Percentiles rank a stretch among this genome's conserved stretches.
These are phyloP conservation scores for Gracilariopsis chorda DNA, from an alignment of 23 red algal genomes.

Conservation along the genomic window DNA sequence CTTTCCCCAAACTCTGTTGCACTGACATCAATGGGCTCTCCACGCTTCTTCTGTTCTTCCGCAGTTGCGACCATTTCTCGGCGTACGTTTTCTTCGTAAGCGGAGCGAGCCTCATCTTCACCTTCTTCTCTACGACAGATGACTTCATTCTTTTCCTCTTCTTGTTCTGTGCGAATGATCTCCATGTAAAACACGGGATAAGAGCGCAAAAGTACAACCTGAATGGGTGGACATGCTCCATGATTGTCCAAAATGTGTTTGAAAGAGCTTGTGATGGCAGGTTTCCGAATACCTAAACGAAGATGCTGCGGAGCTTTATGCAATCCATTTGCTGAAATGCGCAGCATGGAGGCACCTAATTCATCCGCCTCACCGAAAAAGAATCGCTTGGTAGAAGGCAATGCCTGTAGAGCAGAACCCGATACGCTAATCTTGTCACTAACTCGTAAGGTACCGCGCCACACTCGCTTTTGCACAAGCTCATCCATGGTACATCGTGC, in stretches of 20 bases:
- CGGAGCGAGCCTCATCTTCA: slow-evolving; percentile 28
- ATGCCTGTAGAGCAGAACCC: slow-evolving; percentile 14
- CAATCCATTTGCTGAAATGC: slow-evolving; percentile 11
- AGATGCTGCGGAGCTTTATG: background rate
- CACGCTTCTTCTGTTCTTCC: background rate
- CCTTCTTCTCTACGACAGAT: slow-evolving; percentile 34
- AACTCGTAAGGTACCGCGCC: slow-evolving; percentile 23
- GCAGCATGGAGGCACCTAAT: background rate
- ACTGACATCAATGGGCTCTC: background rate
- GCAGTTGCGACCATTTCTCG: background rate
- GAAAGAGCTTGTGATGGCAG: slow-evolving; percentile 2
- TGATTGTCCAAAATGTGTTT: background rate
- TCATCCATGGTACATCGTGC: slow-evolving; percentile 24
- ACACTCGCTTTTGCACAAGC: background rate
- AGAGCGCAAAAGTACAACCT: slow-evolving; percentile 44
- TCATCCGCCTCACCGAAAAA: slow-evolving; percentile 68
- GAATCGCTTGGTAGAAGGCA: background rate
- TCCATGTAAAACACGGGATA: slow-evolving; percentile 61
- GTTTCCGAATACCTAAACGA: slow-evolving; percentile 1
- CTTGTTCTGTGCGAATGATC: background rate
- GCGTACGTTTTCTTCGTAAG: slow-evolving; percentile 23
- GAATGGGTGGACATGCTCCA: slow-evolving; percentile 26
- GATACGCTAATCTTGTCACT: slow-evolving; percentile 56
- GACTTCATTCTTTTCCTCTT: background rate
- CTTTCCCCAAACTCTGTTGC: background rate